Percentiles rank a stretch among this genome's conserved stretches.
Conservation (phyloP, 805 yeast genomes). For the Metschnikowia sp. region DNA sequence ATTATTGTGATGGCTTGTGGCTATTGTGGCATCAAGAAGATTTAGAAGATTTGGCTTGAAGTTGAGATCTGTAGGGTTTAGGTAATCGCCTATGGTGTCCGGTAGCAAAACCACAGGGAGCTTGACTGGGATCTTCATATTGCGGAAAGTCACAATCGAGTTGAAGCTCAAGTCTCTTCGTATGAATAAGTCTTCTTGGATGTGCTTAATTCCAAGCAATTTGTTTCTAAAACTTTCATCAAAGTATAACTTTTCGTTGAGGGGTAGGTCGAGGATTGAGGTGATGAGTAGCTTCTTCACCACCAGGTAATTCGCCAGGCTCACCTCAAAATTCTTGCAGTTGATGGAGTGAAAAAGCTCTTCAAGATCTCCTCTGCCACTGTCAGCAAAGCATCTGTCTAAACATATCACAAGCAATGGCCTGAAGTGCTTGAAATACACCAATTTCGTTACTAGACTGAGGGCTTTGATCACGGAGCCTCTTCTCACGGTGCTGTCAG, state of each 20-base stretch:
- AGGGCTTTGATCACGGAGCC: conserved; percentile 61
- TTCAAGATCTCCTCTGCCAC: conserved; percentile 20
- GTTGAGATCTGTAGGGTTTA: conserved; percentile 44
- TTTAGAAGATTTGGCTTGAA: conserved; percentile 37
- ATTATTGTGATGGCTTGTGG: conserved; percentile 34
- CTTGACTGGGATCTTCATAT: conserved; percentile 43
- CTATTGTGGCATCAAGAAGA: conserved; percentile 33
- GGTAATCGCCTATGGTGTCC: conserved; percentile 42
- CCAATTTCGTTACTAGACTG: conserved; percentile 52
- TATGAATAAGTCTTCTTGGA: conserved; percentile 34
- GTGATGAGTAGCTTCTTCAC: conserved; percentile 39
- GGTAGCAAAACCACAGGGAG: conserved; percentile 42
- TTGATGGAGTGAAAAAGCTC: conserved; percentile 33
- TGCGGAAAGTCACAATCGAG: conserved; percentile 33
- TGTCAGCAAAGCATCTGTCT: conserved; percentile 40
- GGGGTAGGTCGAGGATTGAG: conserved; percentile 41
- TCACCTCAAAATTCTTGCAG: conserved; percentile 25
- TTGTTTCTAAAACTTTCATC: conserved; percentile 38
- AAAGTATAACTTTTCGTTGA: conserved; percentile 38
- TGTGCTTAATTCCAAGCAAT: conserved; percentile 27
- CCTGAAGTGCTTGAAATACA: conserved; percentile 54
- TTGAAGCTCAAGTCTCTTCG: conserved; percentile 44
- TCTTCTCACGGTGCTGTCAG: conserved; percentile 44
- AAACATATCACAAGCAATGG: conserved; percentile 55
- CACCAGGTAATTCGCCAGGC: conserved; percentile 23